phyloP scores from a whole-genome alignment of 306 rosid species.

The Rosa multiflora region DNA sequence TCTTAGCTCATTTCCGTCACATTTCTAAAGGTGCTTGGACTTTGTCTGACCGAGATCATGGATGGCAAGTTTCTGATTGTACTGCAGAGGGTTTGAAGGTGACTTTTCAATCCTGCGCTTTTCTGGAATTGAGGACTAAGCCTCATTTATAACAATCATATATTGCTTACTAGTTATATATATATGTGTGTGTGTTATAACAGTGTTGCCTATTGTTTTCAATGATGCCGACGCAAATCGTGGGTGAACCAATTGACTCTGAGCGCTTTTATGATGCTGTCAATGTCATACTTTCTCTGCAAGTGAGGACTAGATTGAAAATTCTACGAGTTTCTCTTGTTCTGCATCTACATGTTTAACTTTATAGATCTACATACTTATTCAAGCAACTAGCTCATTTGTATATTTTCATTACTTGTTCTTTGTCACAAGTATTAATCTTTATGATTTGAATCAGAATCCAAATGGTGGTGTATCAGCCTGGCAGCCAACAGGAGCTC shows the following conservation, averaged over 20 bases:
- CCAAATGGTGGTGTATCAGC: slow-evolving; percentile 63
- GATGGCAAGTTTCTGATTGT: slow-evolving; percentile 45
- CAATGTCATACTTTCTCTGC: slow-evolving; percentile 25
- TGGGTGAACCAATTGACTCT: slow-evolving; percentile 27
- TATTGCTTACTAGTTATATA: too few relatives aligned
- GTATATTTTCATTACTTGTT: background rate
- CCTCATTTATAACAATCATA: background rate
- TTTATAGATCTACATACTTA: too few relatives aligned
- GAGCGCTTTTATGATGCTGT: slow-evolving; percentile 33
- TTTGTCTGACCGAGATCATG: slow-evolving; percentile 43
- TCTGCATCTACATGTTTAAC: background rate
- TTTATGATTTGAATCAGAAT: slow-evolving; percentile 34
- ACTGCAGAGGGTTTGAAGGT: slow-evolving; percentile 44
- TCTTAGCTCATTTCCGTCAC: slow-evolving; percentile 28
- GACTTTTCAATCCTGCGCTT: background rate
- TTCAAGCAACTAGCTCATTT: background rate
- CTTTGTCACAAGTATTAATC: background rate
- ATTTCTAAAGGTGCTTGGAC: slow-evolving; percentile 44
- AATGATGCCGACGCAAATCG: slow-evolving; percentile 9
- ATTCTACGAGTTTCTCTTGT: background rate
- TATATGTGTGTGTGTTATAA: background rate
- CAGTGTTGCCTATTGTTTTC: slow-evolving; percentile 26
- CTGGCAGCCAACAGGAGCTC: slow-evolving; percentile 33
- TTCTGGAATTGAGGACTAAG: background rate
- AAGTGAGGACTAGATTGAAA: slow-evolving; percentile 10